A percentile compares a stretch with the other conserved stretches of the same genome.
Conservation (phyloP, 352 stramenopile species). For the Pythium sukuiense region DNA sequence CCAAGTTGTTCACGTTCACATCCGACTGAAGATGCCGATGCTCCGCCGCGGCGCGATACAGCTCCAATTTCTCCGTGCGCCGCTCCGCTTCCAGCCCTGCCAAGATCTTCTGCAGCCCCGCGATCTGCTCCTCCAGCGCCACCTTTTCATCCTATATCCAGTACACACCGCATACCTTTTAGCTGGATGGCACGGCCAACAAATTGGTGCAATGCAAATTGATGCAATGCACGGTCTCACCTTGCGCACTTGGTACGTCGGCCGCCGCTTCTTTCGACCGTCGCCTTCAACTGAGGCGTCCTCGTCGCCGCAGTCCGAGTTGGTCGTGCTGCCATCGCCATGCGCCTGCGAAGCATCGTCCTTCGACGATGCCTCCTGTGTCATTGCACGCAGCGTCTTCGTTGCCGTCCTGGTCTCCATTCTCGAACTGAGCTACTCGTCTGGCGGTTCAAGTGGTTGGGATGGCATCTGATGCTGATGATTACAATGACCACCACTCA, state of each 20-base stretch:
- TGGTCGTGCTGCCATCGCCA: neutral
- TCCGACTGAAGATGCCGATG: slow-evolving; percentile 9
- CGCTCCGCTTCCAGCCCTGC: slow-evolving; percentile 7
- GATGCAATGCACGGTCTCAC: neutral
- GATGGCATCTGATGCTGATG: too few species aligned
- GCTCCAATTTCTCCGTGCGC: slow-evolving; percentile 13
- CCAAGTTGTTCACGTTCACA: slow-evolving; percentile 13
- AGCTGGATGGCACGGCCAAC: neutral
- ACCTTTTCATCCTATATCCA: slow-evolving; percentile 20
- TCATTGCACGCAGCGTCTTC: neutral
- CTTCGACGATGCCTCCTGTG: neutral
- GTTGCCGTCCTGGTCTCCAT: neutral
- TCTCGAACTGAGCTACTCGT: neutral
- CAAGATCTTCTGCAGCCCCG: slow-evolving; percentile 8
- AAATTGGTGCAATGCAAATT: neutral
- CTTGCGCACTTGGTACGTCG: slow-evolving; percentile 28
- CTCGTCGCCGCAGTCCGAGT: slow-evolving; percentile 1
- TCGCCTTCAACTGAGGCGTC: neutral
- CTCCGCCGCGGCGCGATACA: slow-evolving; percentile 3
- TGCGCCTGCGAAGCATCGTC: neutral
- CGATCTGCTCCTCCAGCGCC: slow-evolving; percentile 17
- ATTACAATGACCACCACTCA: too few species aligned
- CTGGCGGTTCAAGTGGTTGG: too few species aligned
- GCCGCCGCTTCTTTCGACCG: slow-evolving; percentile 18
- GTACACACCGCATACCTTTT: neutral